Evolutionary conservation across 176 grass and related monocot species (phyloP).

Genomic region (Phoenix roebelenii): DNA sequence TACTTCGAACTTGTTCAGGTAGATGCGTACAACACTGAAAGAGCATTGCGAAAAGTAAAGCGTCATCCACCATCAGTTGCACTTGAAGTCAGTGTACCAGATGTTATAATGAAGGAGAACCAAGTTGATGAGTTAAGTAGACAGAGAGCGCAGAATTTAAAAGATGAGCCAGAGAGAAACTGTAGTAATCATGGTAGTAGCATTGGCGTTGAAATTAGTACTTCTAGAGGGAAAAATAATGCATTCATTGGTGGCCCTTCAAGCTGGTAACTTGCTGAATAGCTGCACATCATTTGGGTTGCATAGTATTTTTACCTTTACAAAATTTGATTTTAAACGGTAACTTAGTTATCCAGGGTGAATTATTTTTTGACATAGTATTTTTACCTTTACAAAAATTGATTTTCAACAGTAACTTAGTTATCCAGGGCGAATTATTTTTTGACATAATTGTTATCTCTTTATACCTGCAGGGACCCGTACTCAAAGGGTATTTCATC

Average conservation of each 20-base stretch:
- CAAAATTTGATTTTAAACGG: no score
- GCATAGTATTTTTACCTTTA: no score
- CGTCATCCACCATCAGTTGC: slow-evolving; percentile 22
- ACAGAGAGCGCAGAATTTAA: slow-evolving; percentile 7
- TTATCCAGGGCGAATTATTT: no score
- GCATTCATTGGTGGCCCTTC: slow-evolving; percentile 44
- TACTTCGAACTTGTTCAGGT: slow-evolving; percentile 42
- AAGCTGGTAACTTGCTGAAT: slow-evolving; percentile 53
- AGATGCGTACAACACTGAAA: slow-evolving; percentile 47
- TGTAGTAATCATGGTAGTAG: slow-evolving; percentile 27
- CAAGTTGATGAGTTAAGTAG: slow-evolving; percentile 14
- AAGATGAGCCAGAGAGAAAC: slow-evolving; percentile 34
- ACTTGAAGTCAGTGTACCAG: slow-evolving; percentile 33
- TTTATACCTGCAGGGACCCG: slow-evolving; percentile 49
- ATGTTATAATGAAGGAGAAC: slow-evolving; percentile 42
- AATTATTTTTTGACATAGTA: no score
- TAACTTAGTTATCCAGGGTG: no score
- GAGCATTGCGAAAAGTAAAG: slow-evolving; percentile 75
- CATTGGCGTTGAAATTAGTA: slow-evolving; percentile 27
- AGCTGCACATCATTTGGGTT: not conserved
- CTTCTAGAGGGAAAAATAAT: slow-evolving; percentile 39
- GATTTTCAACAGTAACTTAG: no score
- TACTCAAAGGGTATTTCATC: slow-evolving; percentile 63
- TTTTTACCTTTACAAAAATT: no score
- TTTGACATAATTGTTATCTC: no score